Evolutionary conservation across 352 stramenopile species (phyloP).

Genomic region (Phytophthora aleatoria): DNA sequence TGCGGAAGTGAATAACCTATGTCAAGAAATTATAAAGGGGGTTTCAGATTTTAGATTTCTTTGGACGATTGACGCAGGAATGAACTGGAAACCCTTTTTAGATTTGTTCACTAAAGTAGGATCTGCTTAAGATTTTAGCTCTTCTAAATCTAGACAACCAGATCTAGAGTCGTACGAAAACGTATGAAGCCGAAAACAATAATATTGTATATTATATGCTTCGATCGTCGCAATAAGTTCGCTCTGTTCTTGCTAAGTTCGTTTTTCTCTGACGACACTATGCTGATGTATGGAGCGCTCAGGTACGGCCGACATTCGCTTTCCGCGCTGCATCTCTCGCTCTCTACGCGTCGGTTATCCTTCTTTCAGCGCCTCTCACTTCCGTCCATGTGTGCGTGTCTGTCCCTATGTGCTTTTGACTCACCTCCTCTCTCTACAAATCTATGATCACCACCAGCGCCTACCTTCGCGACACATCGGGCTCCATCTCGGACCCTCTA

Average conservation of each 20-base stretch:
- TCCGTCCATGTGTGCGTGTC: not conserved
- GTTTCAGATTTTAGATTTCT: too few relatives aligned
- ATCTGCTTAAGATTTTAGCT: too few relatives aligned
- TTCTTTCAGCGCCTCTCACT: not conserved
- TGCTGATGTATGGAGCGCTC: constrained; percentile 40
- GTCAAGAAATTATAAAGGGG: too few relatives aligned
- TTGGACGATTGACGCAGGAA: too few relatives aligned
- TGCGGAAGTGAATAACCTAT: too few relatives aligned
- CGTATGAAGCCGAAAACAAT: too few relatives aligned
- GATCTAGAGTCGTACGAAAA: too few relatives aligned
- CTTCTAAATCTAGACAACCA: too few relatives aligned
- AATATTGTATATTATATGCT: too few relatives aligned
- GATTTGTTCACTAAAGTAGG: too few relatives aligned
- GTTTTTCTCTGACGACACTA: not conserved
- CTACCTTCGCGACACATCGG: constrained; percentile 46
- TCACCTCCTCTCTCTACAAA: constrained; percentile 1
- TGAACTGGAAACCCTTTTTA: too few relatives aligned
- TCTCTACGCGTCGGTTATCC: not conserved
- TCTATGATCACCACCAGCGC: constrained; percentile 26
- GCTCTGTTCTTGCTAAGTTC: not conserved
- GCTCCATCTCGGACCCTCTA: constrained; percentile 48
- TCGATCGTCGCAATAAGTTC: not conserved
- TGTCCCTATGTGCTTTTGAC: not conserved
- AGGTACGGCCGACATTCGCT: constrained; percentile 27
- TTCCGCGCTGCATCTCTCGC: constrained; percentile 7